Base-by-base conservation (phyloP, 371 early-diverging fungal species). In the Sporodiniella umbellata region DNA sequence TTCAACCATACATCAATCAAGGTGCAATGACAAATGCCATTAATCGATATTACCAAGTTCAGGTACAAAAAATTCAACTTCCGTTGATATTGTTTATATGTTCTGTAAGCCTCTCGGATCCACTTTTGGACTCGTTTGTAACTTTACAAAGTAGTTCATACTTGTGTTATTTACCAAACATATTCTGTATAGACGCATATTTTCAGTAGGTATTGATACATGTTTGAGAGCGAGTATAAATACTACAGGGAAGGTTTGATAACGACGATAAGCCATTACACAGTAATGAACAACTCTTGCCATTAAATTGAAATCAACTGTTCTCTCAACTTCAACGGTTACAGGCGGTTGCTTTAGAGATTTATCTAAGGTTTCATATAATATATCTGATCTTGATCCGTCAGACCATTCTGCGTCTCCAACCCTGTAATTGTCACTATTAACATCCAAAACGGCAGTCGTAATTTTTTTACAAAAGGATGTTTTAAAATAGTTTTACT, bases 401-500 rank as follows among this genome's bases (percentile, higher is more conserved):
- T 55, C 37, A 43, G 44, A 45, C 56, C 33, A 56, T 50, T 49
- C 50, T 50, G 45, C 40, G 39, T 49, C 38, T 44, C 45, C 50
- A 22, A 50, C 45, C 45, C 39, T 56, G 45, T 56, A 56, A 45
- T 45, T 50, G 45, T 50, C 39, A 49, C 56, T 45, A 50, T 48
- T 38, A 31, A 21, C 30, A 45, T 49, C 45, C 38, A 49, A 4
- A 38, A 45, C 44, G 50, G 38, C 37, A 49, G 12, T 45, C 18
- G 40, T 38, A 12, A 49, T 50, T 44, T 55, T 50, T 55, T 49
- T 50, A 55, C 49, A 39, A 45, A 48, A 49, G 37, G 23, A 44
- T 55, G 50, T 49, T 49, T 55, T 45, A 49, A 31, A 45, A 55
- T 12, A 50, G 45, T 44, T 55, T 55, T 55, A 18, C 49, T 55